Base-by-base conservation (phyloP, 768 basidiomycete genomes). In the Tulasnella sp. region DNA sequence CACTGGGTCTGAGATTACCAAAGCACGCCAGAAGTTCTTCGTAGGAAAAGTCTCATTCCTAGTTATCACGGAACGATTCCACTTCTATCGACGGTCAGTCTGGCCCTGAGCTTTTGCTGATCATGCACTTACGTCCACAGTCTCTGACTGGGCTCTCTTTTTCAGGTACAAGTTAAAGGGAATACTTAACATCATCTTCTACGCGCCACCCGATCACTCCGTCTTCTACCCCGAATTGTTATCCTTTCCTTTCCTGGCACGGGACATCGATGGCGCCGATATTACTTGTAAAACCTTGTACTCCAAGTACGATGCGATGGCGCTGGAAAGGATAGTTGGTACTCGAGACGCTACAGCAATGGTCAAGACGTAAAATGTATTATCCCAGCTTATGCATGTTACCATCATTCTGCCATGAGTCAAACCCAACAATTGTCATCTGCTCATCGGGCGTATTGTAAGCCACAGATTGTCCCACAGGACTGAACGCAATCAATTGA, bases 31-130 rank as follows among this genome's bases (percentile, higher is more conserved):
- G 65, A 81, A 85, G 0, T 98, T 99, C 75, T 97, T 94, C 78
- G 77, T 76, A 21, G 89, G 88, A 43, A 83, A 85, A 65, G 90
- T 85, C 64, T 75, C 85, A 0, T 90, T 98, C 75, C 70, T 99
- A 29, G 76, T 98, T 62, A 76, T 97, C 67, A 94, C 88, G 65
- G 96, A 99, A 68, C 82, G 96, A n/a, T 98, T 97, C 76, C 93
- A 99, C 71, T 99, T 98, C 70, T 97, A 91, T 77, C 81, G 89
- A 63, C 76, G 92, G 85, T 84, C 45, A 45, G 74, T 69, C 2
- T 24, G 46, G 9, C 41, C 38, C 21, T 15, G 27, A 53, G n/a
- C n/a, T n/a, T n/a, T n/a, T n/a, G n/a, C n/a, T n/a, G n/a, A n/a
- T n/a, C n/a, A n/a, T n/a, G n/a, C n/a, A n/a, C n/a, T n/a, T n/a